Evolutionary conservation across 2,329 filamentous ascomycete genomes (phyloP).

Genomic region (Elsinoe australis): DNA sequence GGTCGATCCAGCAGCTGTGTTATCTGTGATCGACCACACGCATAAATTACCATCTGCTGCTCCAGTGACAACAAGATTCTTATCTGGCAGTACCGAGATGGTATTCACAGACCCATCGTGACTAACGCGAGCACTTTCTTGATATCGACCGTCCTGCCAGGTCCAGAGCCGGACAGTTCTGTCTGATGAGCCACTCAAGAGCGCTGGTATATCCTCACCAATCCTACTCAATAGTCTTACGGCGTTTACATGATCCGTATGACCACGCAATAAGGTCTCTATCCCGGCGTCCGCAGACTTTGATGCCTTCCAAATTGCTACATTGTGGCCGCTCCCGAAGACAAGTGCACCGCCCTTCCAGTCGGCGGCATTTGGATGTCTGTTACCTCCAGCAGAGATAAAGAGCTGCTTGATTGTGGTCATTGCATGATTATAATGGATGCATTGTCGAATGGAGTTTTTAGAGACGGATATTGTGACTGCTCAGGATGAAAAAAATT

Average conservation of each 20-base stretch:
- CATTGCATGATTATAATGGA: background rate
- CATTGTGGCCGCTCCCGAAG: slow-evolving; percentile 80
- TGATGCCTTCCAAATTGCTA: slow-evolving; percentile 77
- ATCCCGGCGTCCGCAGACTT: slow-evolving; percentile 51
- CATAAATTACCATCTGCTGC: slow-evolving; percentile 56
- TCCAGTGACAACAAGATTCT: slow-evolving; percentile 49
- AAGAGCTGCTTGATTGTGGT: slow-evolving; percentile 29
- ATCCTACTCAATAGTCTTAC: slow-evolving; percentile 64
- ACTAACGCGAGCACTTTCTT: slow-evolving; percentile 23
- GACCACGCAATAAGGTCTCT: slow-evolving; percentile 54
- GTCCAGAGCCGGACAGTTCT: slow-evolving; percentile 61
- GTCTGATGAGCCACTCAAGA: slow-evolving; percentile 78
- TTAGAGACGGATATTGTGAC: too few species aligned
- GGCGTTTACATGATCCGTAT: slow-evolving; percentile 72
- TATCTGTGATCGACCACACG: slow-evolving; percentile 57
- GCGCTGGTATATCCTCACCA: slow-evolving; percentile 44
- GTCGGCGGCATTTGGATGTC: slow-evolving; percentile 82
- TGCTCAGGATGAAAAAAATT: too few species aligned
- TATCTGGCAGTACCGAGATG: slow-evolving; percentile 41
- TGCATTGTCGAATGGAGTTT: too few species aligned
- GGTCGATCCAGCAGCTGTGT: background rate
- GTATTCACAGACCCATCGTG: slow-evolving; percentile 71
- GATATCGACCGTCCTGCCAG: background rate
- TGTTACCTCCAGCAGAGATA: slow-evolving; percentile 77
- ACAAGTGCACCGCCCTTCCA: slow-evolving; percentile 72